Percentiles rank a stretch among this genome's conserved stretches.
Evolutionary conservation across 495 filamentous ascomycete species (phyloP).

Genomic region (Aspergillus asperescens): DNA sequence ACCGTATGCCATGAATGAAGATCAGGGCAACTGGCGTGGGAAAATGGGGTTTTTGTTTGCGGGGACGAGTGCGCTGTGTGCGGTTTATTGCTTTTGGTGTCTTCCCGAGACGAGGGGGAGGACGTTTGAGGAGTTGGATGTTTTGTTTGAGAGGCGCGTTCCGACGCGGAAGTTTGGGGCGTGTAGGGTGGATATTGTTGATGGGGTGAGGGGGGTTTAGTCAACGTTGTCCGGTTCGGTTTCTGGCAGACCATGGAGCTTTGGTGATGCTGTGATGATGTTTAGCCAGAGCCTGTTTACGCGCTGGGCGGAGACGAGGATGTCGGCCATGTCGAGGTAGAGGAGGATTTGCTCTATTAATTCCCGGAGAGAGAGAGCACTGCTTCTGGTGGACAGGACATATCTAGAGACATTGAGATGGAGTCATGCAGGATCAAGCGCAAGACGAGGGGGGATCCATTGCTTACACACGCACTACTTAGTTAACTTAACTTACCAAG

Average conservation of each 20-base stretch:
- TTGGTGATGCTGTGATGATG: slow-evolving; percentile 12
- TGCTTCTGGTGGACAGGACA: background rate
- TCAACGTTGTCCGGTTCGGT: no score
- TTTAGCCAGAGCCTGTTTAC: slow-evolving; percentile 11
- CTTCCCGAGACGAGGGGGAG: slow-evolving; percentile 58
- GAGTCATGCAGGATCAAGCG: no score
- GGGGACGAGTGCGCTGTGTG: slow-evolving; percentile 40
- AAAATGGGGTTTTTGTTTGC: slow-evolving; percentile 66
- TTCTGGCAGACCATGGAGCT: no score
- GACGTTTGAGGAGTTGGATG: slow-evolving; percentile 57
- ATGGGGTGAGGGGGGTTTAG: no score
- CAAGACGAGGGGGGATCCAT: no score
- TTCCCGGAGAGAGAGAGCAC: slow-evolving; percentile 14
- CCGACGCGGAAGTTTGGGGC: slow-evolving; percentile 30
- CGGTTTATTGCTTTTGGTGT: slow-evolving; percentile 47
- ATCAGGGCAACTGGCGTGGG: slow-evolving; percentile 55
- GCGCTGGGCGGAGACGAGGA: slow-evolving; percentile 14
- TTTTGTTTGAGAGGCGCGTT: slow-evolving; percentile 46
- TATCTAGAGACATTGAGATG: no score
- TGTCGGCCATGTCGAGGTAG: slow-evolving; percentile 14
- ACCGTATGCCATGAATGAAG: slow-evolving; percentile 62
- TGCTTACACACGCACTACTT: no score
- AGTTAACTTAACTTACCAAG: no score
- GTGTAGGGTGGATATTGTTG: slow-evolving; percentile 22
- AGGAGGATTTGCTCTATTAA: slow-evolving; percentile 20